Conservation (phyloP, 2,329 filamentous ascomycete genomes). For the Sarocladiaceae sp. region DNA sequence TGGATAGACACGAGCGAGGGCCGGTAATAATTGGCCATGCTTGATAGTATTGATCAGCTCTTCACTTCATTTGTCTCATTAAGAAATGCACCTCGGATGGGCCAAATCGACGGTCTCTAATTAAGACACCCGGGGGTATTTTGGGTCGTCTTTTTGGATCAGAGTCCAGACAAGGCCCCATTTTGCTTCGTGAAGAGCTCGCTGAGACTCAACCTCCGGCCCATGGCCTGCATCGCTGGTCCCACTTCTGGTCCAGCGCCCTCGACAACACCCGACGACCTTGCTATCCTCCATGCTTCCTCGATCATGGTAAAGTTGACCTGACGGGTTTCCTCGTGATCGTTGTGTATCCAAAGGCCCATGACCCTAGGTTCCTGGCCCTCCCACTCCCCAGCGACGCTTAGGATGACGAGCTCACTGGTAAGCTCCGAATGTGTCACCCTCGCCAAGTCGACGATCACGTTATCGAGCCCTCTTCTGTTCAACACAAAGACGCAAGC, state of each 20-base stretch:
- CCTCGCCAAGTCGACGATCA: constrained; percentile 57
- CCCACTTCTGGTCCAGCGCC: constrained; percentile 27
- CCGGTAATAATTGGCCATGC: neutral
- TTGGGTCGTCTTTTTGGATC: too few species aligned
- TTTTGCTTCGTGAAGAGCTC: constrained; percentile 36
- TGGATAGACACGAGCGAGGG: constrained; percentile 5
- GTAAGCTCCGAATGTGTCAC: constrained; percentile 59
- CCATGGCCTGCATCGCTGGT: constrained; percentile 37
- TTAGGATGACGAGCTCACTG: constrained; percentile 46
- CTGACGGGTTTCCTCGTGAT: constrained; percentile 36
- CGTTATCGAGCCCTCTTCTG: constrained; percentile 63
- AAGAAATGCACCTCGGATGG: too few species aligned
- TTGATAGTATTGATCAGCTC: too few species aligned
- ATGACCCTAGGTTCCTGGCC: constrained; percentile 32
- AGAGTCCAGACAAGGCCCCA: too few species aligned
- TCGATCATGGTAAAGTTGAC: constrained; percentile 35
- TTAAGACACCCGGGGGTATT: too few species aligned
- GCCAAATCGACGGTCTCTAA: too few species aligned
- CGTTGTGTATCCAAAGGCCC: constrained; percentile 50
- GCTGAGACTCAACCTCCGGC: constrained; percentile 35
- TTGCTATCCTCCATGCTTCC: constrained; percentile 34
- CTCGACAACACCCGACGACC: constrained; percentile 22
- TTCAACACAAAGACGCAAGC: constrained; percentile 68
- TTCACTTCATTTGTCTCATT: constrained; percentile 2
- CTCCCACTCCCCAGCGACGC: constrained; percentile 30